Evolutionary conservation across 768 basidiomycete genomes (phyloP), one percentile per base, ranked within the genome.

Genomic region (Pisolithus microcarpus): DNA sequence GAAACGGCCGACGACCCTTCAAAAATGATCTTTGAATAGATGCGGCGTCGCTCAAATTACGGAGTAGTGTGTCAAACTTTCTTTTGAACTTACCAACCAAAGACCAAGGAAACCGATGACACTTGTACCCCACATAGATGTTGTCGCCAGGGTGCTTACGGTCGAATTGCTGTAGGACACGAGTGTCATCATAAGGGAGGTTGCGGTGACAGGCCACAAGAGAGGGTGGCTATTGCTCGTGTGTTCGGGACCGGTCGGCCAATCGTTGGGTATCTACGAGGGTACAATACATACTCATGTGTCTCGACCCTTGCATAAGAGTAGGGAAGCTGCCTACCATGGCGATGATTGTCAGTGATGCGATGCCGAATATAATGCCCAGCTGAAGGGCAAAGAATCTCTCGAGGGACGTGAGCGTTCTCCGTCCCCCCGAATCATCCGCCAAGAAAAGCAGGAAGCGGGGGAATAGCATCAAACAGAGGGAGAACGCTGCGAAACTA

Each of bases 361-460:
- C 59, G 6, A 78, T 76, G 42, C 73, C 69, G 13, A 88, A 71
- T 56, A 81, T 68, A 42, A 90, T 72, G 16, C 82, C 85, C 50
- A 84, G 73, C 36, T 87, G 81, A n/a, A 77, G 62, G 13, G 81
- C 73, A 39, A 91, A 76, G 66, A 84, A 88, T 21, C 72, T 68
- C 61, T 91, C 88, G 31, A 91, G 73, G 3, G 80, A 68, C 2
- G 87, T 86, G 45, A 88, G 73, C 18, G 65, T 58, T 28, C 65
- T 66, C 43, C 75, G 70, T 10, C 68, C 68, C 8, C 65, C 66
- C 43, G 70, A 65, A 3, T 76, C 69, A 50, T 77, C 75, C 11
- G 85, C 74, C 48, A 87, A 67, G 64, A 89, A 87, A 46, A 88
- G 75, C 30, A 89, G 69, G 45, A 89, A 61, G 26, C 79, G 76